Percentiles rank a stretch among this genome's conserved stretches.
Conservation (phyloP, 345 rosid species). For the Ceriops tagal region DNA sequence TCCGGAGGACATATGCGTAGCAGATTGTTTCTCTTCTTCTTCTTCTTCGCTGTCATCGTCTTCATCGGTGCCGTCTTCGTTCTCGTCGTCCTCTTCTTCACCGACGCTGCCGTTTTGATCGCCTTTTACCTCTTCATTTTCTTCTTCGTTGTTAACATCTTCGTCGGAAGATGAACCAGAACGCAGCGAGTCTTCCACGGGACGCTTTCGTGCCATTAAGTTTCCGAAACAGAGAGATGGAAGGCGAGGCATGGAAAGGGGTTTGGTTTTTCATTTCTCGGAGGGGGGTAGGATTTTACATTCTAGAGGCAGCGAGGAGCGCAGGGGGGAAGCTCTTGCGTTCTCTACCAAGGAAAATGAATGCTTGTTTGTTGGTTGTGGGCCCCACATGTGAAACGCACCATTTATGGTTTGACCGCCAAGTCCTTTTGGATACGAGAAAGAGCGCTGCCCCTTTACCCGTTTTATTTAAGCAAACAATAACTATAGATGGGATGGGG, state of each 20-base stretch:
- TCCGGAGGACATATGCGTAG: slow-evolving; percentile 1
- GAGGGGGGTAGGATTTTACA: too few relatives aligned
- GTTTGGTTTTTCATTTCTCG: too few relatives aligned
- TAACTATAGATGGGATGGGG: too few relatives aligned
- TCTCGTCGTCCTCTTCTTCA: not conserved
- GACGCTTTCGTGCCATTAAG: slow-evolving; percentile 29
- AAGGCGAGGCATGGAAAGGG: not conserved
- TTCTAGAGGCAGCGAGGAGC: too few relatives aligned
- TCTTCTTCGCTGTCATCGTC: not conserved
- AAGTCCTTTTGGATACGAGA: too few relatives aligned
- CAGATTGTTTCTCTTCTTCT: not conserved
- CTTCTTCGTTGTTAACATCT: not conserved
- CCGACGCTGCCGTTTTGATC: not conserved
- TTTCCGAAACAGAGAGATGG: not conserved
- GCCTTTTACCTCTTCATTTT: not conserved
- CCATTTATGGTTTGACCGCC: too few relatives aligned
- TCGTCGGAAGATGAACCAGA: slow-evolving; percentile 23
- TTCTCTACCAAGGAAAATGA: too few relatives aligned
- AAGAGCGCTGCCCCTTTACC: too few relatives aligned
- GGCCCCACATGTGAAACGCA: too few relatives aligned
- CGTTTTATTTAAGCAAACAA: too few relatives aligned
- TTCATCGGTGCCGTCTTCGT: not conserved
- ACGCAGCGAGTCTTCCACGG: slow-evolving; percentile 26
- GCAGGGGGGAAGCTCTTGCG: too few relatives aligned
- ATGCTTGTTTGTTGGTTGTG: too few relatives aligned